A percentile compares a stretch with the other conserved stretches of the same genome.
Evolutionary conservation across 2,329 filamentous ascomycete genomes (phyloP).

Genomic region (Macrophomina tecta): DNA sequence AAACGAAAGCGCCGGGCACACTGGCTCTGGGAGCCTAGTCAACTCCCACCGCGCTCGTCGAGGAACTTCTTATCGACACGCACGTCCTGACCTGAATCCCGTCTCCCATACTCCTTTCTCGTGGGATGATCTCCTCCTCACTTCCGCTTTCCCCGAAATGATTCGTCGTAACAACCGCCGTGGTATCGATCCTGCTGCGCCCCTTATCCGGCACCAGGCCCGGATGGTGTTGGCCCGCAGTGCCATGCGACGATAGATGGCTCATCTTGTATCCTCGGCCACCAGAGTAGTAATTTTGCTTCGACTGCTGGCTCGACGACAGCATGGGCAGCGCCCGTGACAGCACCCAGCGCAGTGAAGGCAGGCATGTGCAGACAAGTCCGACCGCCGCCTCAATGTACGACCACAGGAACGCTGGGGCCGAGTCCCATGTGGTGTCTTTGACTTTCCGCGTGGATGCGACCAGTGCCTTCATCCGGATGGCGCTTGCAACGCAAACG

Average conservation of each 20-base stretch:
- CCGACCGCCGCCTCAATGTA: constrained; percentile 38
- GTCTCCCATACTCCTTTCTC: background rate
- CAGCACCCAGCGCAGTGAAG: constrained; percentile 34
- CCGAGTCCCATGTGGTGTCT: constrained; percentile 36
- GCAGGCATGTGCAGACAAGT: constrained; percentile 38
- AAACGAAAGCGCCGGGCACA: background rate
- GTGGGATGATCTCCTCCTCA: constrained; percentile 29
- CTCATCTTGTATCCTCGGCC: constrained; percentile 10
- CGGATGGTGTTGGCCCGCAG: constrained; percentile 8
- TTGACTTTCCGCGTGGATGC: constrained; percentile 32
- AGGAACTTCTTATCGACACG: constrained; percentile 17
- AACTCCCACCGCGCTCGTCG: background rate
- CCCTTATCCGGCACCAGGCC: constrained; percentile 15
- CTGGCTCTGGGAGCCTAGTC: background rate
- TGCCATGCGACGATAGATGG: background rate
- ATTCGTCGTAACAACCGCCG: constrained; percentile 1
- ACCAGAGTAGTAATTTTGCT: background rate
- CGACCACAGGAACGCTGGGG: constrained; percentile 38
- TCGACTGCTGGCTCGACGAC: constrained; percentile 6
- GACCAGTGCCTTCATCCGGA: constrained; percentile 38
- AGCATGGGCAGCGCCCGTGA: constrained; percentile 26
- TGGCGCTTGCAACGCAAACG: constrained; percentile 35
- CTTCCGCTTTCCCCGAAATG: constrained; percentile 24
- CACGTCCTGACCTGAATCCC: constrained; percentile 18
- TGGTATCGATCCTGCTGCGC: constrained; percentile 4